Evolutionary conservation across 306 rosid genomes (phyloP), one percentile per base, ranked within the genome.

Genomic region (Hippophae gyantsensis): DNA sequence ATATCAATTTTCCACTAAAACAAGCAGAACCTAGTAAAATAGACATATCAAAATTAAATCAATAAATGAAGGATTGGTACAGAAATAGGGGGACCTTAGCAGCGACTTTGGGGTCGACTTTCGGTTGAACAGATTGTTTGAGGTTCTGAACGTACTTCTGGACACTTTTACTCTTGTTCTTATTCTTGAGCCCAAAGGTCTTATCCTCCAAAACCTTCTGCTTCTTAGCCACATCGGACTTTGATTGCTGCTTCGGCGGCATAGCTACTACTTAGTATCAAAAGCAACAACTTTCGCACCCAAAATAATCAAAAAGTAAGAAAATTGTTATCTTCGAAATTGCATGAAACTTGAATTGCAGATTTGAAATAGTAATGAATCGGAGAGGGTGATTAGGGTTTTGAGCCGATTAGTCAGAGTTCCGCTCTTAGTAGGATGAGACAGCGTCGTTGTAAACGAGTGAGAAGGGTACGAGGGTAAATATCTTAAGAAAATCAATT

Each of bases 191-290:
- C 13, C 96, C 96, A 64, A 90, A 90, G 49, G 97, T 90, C 81
- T 90, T 90, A 81, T 90, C 97, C 77, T 90, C 97, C 32, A 87
- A 94, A 53, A 85, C 40, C 79, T 87, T 90, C 94, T 87, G 96
- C 84, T 90, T 90, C 94, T 90, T 90, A 54, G 97, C 96, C 75
- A 81, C 0, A 54, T 90, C 97, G 63, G 84, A 67, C 65, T 87
- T 90, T 0, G 90, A 68, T 68, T 75, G 84, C 72, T 80, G 95
- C 76, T 87, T 90, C 2, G 97, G 97, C 63, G 96, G 97, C 97
- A 90, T 90, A 67, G 68, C 73, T 67, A 38, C 53, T 62, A 82
- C 78, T 54, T 71, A 50, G 61, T 62, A 68, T 58, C 23, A 6
- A 13, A 18, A 32, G 5, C 38, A 32, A 32, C 38, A 32, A 38